Evolutionary conservation across 1,139 yeast species (phyloP), one percentile per base, ranked within the genome.

Genomic region (Hansenula lynferdii): DNA sequence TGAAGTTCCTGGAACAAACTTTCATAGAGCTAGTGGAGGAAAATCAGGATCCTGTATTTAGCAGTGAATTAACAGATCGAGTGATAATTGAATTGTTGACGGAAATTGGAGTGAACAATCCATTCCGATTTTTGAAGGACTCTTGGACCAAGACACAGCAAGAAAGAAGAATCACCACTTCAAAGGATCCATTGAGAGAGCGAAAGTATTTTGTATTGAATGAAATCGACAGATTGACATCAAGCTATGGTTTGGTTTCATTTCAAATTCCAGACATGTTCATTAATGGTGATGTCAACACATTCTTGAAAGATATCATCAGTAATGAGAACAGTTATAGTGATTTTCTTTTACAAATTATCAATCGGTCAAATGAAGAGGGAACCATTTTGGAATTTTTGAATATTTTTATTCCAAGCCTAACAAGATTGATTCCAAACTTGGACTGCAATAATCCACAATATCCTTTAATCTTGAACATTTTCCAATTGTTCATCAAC

Each of bases 231-330:
- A 61, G 79, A 36, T 65, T 81, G 35, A 60, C 79, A 12, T 67
- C 83, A 14, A 79, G 85, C 17, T 86, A 81, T 58, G 87, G 87
- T 0, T 68, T 80, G 25, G 79, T 85, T 27, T 62, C 83, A 27
- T 78, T 85, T 53, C 87, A 80, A 55, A 73, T 80, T 9, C 79
- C 83, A 4, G 89, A 80, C 42, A 74, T 82, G 80, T 80, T 80
- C 32, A 32, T 42, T 3, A 51, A 52, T 27, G 51, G 51, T 10
- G 35, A 41, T 28, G 34, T 45, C 5, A 19, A 21, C 8, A 10
- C 29, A 2, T 63, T 57, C 35, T 47, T 67, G 30, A 47, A 48
- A 26, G 61, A 61, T 26, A 58, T 70, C n/a, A 52, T 72, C 17
- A 43, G 45, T 17, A 54, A 60, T 28, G 63, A 61, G 36, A 62